Evolutionary conservation across 2,329 filamentous ascomycete genomes (phyloP).

Genomic region (Colletotrichum graminicola): DNA sequence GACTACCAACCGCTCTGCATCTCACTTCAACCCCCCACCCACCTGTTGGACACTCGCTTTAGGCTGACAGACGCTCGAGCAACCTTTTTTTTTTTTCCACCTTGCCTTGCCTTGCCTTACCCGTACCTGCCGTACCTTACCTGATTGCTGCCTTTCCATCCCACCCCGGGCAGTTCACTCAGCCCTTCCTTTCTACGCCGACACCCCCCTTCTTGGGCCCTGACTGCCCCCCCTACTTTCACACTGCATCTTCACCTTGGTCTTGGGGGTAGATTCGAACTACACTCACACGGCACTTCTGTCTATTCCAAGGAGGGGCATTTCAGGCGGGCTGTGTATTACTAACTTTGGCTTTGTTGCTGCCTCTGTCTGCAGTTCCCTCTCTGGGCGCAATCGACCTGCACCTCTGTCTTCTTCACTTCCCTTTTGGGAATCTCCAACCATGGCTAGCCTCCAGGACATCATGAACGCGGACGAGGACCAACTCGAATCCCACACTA

Average conservation of each 20-base stretch:
- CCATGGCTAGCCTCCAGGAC: slow-evolving; percentile 68
- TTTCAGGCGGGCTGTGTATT: slow-evolving; percentile 60
- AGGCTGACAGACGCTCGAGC: slow-evolving; percentile 51
- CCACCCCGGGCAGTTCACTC: slow-evolving; percentile 30
- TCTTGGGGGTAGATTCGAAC: slow-evolving; percentile 50
- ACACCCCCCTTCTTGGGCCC: slow-evolving; percentile 43
- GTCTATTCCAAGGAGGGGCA: slow-evolving; percentile 48
- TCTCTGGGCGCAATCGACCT: slow-evolving; percentile 31
- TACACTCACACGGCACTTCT: slow-evolving; percentile 49
- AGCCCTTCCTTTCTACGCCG: slow-evolving; percentile 32
- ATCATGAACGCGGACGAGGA: slow-evolving; percentile 70
- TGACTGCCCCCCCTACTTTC: slow-evolving; percentile 39
- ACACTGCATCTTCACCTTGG: slow-evolving; percentile 43
- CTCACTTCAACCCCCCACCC: slow-evolving; percentile 45
- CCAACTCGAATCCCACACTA: slow-evolving; percentile 54
- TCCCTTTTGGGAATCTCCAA: slow-evolving; percentile 57
- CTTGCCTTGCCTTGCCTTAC: slow-evolving; percentile 14
- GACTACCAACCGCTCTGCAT: slow-evolving; percentile 46
- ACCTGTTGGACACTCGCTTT: not conserved
- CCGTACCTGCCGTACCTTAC: slow-evolving; percentile 28
- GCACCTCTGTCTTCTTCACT: slow-evolving; percentile 43
- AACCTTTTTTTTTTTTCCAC: slow-evolving; percentile 30
- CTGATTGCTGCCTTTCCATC: slow-evolving; percentile 36
- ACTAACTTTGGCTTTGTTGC: slow-evolving; percentile 57
- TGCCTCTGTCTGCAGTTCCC: slow-evolving; percentile 40